These are phyloP conservation scores for Silene latifolia DNA, from an alignment of 148 eudicot species.

Conservation along the genomic window DNA sequence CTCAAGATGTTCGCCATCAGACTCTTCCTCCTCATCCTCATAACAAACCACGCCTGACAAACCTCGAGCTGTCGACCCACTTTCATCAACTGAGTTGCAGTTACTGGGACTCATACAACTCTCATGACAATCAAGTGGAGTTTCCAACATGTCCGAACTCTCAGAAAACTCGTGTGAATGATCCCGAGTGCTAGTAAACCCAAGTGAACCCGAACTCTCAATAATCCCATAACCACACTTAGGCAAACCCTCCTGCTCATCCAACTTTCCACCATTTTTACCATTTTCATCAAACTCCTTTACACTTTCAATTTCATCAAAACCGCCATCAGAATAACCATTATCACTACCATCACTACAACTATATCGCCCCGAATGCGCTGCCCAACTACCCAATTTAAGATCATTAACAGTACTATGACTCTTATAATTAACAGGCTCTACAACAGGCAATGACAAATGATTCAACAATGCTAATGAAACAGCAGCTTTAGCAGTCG, in stretches of 20 bases:
- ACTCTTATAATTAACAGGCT: conserved; percentile 44
- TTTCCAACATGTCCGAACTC: conserved; percentile 54
- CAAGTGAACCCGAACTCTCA: conserved; percentile 54
- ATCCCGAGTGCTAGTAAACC: conserved; percentile 50
- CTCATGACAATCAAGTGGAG: conserved; percentile 31
- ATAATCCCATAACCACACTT: conserved; percentile 23
- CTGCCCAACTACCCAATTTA: conserved; percentile 3
- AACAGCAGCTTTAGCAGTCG: conserved; percentile 47
- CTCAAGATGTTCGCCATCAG: conserved; percentile 34
- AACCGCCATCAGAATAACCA: conserved; percentile 8
- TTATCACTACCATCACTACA: background rate
- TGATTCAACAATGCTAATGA: conserved; percentile 29
- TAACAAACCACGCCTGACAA: conserved; percentile 28
- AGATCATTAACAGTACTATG: conserved; percentile 18
- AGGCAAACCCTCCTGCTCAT: conserved; percentile 9
- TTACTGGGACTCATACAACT: conserved; percentile 11
- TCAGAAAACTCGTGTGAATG: conserved; percentile 53
- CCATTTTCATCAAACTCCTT: background rate
- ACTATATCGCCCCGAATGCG: background rate
- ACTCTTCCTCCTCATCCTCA: conserved; percentile 34
- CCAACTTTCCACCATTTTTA: conserved; percentile 2
- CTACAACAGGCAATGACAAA: conserved; percentile 52
- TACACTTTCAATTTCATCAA: background rate
- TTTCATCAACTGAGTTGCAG: conserved; percentile 14
- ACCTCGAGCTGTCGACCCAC: conserved; percentile 11